A percentile compares a stretch with the other conserved stretches of the same genome.
These are phyloP conservation scores for Boletellus deceptivus DNA, from an alignment of 1,284 basidiomycete species.

Conservation along the genomic window DNA sequence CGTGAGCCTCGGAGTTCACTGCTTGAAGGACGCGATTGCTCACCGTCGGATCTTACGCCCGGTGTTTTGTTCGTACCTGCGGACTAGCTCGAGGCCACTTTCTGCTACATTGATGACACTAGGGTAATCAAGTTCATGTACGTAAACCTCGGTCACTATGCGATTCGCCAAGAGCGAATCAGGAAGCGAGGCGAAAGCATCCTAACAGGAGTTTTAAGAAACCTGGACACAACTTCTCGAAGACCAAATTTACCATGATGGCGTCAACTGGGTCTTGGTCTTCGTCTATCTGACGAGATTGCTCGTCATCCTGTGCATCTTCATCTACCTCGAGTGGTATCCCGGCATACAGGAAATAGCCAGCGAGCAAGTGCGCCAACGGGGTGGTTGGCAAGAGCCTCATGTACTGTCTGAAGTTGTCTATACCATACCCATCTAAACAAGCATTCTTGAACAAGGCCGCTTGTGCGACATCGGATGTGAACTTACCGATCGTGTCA, in stretches of 20 bases:
- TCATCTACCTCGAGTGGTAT: conserved; percentile 48
- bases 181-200: conserved; percentile 52
- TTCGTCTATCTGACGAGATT: conserved; percentile 34
- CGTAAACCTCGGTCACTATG: conserved; percentile 71
- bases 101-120: conserved; percentile 73
- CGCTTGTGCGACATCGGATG: background rate
- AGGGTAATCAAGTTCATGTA: conserved; percentile 73
- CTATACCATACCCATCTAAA: conserved; percentile 63
- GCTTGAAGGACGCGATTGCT: conserved; percentile 19
- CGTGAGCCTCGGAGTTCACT: background rate
- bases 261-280: conserved; percentile 47
- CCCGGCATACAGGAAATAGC: conserved; percentile 67
- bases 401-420: conserved; percentile 64
- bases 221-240: background rate
- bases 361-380: conserved; percentile 59
- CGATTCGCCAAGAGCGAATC: conserved; percentile 73
- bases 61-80: conserved; percentile 55
- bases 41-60: conserved; percentile 58
- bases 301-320: conserved; percentile 37
- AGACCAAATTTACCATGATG: conserved; percentile 47
- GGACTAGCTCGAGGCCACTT: conserved; percentile 61
- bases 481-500: conserved; percentile 59
- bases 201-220: conserved; percentile 39
- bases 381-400: conserved; percentile 64
- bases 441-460: background rate